Evolutionary conservation across 2,329 filamentous ascomycete species (phyloP).

Genomic region (Orbilia oligospora): DNA sequence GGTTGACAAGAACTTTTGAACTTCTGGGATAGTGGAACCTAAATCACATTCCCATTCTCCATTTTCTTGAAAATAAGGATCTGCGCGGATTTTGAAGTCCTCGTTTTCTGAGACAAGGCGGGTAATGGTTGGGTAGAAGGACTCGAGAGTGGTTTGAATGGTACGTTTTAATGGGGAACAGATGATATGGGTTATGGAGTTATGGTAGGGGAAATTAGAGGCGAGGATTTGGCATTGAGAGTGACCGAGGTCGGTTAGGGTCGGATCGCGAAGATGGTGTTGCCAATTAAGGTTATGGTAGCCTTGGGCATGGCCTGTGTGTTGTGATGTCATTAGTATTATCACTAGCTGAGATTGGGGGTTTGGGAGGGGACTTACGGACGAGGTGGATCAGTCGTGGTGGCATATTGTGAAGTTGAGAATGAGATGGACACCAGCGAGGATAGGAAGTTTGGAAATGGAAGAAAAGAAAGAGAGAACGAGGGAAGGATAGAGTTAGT

Average conservation of each 20-base stretch:
- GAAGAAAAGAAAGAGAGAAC: background rate
- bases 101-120: constrained; percentile 46
- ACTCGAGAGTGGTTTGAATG: constrained; percentile 66
- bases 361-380: constrained; percentile 33
- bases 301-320: constrained; percentile 62
- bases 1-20: background rate
- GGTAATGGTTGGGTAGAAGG: constrained; percentile 63
- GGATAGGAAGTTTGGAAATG: background rate
- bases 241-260: constrained; percentile 62
- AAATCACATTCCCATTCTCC: constrained; percentile 65
- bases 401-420: constrained; percentile 36
- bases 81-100: constrained; percentile 63
- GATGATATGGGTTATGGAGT: constrained; percentile 63
- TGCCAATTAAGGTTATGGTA: constrained; percentile 61
- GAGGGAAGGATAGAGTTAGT: background rate
- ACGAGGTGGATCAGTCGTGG: constrained; percentile 48
- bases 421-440: background rate
- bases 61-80: constrained; percentile 66
- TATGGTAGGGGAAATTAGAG: constrained; percentile 55
- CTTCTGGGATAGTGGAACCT: constrained; percentile 61
- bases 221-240: constrained; percentile 61
- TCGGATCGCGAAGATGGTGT: constrained; percentile 62
- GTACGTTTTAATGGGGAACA: constrained; percentile 66
- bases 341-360: background rate
- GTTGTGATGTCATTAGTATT: constrained; percentile 21